Base-by-base conservation (phyloP, 2,329 filamentous ascomycete species). In the Colletotrichum orchidophilum region DNA sequence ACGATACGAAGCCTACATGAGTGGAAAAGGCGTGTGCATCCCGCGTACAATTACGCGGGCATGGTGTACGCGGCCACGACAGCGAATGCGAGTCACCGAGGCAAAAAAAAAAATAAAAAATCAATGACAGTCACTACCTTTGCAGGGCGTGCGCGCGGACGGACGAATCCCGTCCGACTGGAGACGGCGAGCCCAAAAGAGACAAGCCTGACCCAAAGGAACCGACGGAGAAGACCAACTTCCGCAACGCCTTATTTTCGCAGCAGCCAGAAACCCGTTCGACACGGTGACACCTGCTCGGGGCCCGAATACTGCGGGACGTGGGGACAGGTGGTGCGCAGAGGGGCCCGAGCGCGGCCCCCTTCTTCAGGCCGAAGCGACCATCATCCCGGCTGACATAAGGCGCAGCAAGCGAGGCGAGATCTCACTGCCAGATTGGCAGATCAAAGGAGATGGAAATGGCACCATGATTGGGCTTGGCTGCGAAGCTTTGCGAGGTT, bases 11-110 rank as follows among this genome's bases (percentile, higher is more conserved):
- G 46, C 55, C 55, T 54, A 57, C 63, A 50, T 27, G 24, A 21
- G 42, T 26, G 26, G 46, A 26, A 29, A 31, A 50, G 49, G 50
- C 52, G 42, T 61, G 53, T 33, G 39, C 18, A 46, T 46, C 39
- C 29, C 67, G 63, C 57, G 26, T 57, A 66, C 52, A 29, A 49
- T 31, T 49, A 21, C 39, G 64, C 66, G 35, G 42, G 46, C 35
- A 63, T 59, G 63, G 63, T 46, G 58, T 27, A 53, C 64, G 69
- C 65, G 69, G 64, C 58, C 64, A 46, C 26, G 58, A 59, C 39
- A 63, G 50, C 53, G 59, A 39, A 63, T 68, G 68, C 52, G 65
- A 63, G 64, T 71, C 31, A 58, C 68, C 63, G 68, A 62, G 27
- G 39, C 33, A 7, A 46, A 18, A 46, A 42, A 18, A 9, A 3